phyloP scores from a whole-genome alignment of 257 asterid species.

The Catharanthus roseus region DNA sequence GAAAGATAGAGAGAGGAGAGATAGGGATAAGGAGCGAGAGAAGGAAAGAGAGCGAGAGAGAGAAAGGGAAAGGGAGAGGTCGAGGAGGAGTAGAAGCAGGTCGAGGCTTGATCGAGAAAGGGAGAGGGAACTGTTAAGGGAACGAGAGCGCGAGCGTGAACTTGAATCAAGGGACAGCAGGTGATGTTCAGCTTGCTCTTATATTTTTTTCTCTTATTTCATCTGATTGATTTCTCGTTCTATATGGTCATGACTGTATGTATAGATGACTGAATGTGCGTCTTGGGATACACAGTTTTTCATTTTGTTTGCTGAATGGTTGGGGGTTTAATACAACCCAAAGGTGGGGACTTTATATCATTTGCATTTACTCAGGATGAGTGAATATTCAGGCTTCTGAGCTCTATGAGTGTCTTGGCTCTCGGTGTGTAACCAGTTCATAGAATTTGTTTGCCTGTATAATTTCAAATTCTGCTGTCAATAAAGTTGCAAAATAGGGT shows the following conservation, averaged over 20 bases:
- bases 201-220: not conserved
- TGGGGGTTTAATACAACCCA: not conserved
- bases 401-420: not conserved
- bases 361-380: not conserved
- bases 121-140: conserved; percentile 57
- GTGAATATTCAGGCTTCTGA: not conserved
- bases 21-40: conserved; percentile 34
- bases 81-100: conserved; percentile 77
- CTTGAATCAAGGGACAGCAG: conserved; percentile 62
- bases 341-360: not conserved
- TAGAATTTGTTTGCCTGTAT: not conserved
- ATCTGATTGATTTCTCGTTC: too few species aligned
- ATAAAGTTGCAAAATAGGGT: not conserved
- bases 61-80: conserved; percentile 47
- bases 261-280: not conserved
- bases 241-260: not conserved
- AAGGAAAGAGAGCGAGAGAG: conserved; percentile 26
- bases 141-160: conserved; percentile 62
- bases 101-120: conserved; percentile 56
- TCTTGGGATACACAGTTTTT: not conserved
- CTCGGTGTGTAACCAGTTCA: not conserved
- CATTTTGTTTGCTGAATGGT: not conserved
- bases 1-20: conserved; percentile 49
- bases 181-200: conserved; percentile 37
- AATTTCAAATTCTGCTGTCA: not conserved